A percentile compares a stretch with the other conserved stretches of the same genome.
Evolutionary conservation across 164 flowering plant species (phyloP).

Genomic region (Sedum album): DNA sequence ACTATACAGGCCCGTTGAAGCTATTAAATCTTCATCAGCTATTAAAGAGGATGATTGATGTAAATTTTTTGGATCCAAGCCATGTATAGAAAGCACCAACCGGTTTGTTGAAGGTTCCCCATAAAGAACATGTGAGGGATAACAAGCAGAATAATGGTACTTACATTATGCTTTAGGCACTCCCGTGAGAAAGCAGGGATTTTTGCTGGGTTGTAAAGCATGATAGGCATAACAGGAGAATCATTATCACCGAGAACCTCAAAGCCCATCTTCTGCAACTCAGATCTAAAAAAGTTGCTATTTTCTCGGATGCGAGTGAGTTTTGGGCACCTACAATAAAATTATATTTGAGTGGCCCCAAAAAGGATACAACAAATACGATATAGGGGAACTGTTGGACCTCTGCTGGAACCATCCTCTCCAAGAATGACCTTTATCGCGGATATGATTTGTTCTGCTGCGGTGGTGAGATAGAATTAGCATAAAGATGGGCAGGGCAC

Average conservation of each 20-base stretch:
- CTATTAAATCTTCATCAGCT: background rate
- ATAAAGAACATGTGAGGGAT: too few species aligned
- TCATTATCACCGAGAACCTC: conserved; percentile 99
- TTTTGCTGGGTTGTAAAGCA: conserved; percentile 95
- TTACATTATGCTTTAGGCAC: conserved; percentile 78
- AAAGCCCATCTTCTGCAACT: conserved; percentile 91
- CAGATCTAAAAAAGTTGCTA: conserved; percentile 92
- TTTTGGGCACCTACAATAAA: background rate
- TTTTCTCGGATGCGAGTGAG: conserved; percentile 26
- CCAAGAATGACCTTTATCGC: conserved; percentile 85
- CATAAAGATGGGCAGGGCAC: conserved; percentile 88
- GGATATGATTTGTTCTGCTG: conserved; percentile 88
- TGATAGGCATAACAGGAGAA: conserved; percentile 97
- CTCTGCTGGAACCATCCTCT: conserved; percentile 94
- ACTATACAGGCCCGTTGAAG: background rate
- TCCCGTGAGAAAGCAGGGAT: conserved; percentile 56
- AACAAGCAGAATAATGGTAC: conserved; percentile 9
- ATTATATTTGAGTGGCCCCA: background rate
- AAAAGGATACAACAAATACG: background rate
- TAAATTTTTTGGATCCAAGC: background rate
- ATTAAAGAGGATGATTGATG: too few species aligned
- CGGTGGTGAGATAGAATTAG: conserved; percentile 84
- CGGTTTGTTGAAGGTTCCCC: background rate
- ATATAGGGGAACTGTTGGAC: conserved; percentile 53
- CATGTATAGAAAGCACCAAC: background rate